Evolutionary conservation across 2,329 filamentous ascomycete genomes (phyloP).

Genomic region (Stachybotrys chartarum): DNA sequence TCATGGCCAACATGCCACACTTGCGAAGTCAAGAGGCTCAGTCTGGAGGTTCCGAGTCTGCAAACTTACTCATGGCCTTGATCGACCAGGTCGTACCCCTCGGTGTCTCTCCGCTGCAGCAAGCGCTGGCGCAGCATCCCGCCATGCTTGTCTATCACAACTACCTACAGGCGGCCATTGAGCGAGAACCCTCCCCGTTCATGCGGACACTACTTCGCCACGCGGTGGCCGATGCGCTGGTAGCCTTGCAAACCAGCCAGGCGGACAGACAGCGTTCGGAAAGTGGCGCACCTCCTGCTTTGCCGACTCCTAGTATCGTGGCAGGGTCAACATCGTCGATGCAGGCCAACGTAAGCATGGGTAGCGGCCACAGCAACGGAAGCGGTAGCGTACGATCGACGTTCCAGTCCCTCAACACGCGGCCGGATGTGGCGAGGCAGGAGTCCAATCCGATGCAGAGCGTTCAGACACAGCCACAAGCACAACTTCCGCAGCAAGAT

Average conservation of each 20-base stretch:
- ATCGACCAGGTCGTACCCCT: conserved; percentile 47
- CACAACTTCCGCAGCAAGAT: background rate
- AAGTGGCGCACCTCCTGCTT: conserved; percentile 2
- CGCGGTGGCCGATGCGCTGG: conserved; percentile 38
- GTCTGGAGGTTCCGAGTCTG: conserved; percentile 24
- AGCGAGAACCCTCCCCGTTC: conserved; percentile 41
- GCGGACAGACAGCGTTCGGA: conserved; percentile 14
- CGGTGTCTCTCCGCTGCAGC: conserved; percentile 39
- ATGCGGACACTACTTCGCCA: conserved; percentile 41
- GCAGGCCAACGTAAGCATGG: conserved; percentile 1
- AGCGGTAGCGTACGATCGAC: background rate
- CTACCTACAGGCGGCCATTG: conserved; percentile 44
- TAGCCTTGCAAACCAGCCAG: conserved; percentile 39
- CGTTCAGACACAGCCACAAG: conserved; percentile 2
- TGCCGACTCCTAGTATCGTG: background rate
- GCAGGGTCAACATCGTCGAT: background rate
- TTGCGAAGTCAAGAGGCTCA: conserved; percentile 8
- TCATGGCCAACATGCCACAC: background rate
- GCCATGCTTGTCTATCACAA: conserved; percentile 39
- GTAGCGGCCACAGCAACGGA: background rate
- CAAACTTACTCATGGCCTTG: conserved; percentile 34
- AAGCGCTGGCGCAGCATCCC: conserved; percentile 39
- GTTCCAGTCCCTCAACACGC: background rate
- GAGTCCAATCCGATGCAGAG: background rate
- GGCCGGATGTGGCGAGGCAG: background rate